Percentiles rank a stretch among this genome's conserved stretches.
Evolutionary conservation across 2,329 filamentous ascomycete genomes (phyloP).

Genomic region (Neofusicoccum kwambonambiense): DNA sequence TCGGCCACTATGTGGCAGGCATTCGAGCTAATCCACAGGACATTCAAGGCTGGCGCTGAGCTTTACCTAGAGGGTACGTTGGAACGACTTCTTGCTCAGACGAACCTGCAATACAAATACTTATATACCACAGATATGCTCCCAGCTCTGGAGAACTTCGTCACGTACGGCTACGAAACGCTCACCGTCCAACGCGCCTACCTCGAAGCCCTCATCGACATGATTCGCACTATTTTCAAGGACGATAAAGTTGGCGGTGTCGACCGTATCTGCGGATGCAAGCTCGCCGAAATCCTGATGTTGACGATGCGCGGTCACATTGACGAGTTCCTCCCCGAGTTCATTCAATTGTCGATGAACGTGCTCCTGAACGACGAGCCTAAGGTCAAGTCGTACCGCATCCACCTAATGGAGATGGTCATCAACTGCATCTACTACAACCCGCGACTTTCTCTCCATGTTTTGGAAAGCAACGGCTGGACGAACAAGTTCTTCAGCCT

Average conservation of each 20-base stretch:
- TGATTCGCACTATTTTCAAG: constrained; percentile 93
- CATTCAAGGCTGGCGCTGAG: constrained; percentile 95
- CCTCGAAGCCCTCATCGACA: constrained; percentile 82
- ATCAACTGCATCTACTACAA: constrained; percentile 99
- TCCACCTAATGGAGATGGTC: constrained; percentile 98
- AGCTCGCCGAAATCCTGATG: constrained; percentile 96
- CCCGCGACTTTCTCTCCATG: constrained; percentile 76
- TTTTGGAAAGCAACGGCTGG: constrained; percentile 89
- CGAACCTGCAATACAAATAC: constrained; percentile 2
- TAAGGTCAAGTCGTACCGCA: constrained; percentile 89
- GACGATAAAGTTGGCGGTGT: constrained; percentile 91
- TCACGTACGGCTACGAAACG: constrained; percentile 82
- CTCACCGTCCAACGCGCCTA: constrained; percentile 83
- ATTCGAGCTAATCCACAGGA: constrained; percentile 93
- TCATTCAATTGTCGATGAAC: constrained; percentile 85
- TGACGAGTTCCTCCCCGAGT: constrained; percentile 83
- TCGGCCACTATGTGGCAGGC: constrained; percentile 98
- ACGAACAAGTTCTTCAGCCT: constrained; percentile 98
- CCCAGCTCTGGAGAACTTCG: constrained; percentile 94
- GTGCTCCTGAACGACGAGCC: constrained; percentile 73
- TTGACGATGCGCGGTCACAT: constrained; percentile 85
- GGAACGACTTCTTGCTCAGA: neutral
- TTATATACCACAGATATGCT: constrained; percentile 70
- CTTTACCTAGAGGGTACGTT: constrained; percentile 75
- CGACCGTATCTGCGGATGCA: constrained; percentile 95